Evolutionary conservation across 1,139 yeast species (phyloP).

Genomic region (Yamadazyma buinensis): DNA sequence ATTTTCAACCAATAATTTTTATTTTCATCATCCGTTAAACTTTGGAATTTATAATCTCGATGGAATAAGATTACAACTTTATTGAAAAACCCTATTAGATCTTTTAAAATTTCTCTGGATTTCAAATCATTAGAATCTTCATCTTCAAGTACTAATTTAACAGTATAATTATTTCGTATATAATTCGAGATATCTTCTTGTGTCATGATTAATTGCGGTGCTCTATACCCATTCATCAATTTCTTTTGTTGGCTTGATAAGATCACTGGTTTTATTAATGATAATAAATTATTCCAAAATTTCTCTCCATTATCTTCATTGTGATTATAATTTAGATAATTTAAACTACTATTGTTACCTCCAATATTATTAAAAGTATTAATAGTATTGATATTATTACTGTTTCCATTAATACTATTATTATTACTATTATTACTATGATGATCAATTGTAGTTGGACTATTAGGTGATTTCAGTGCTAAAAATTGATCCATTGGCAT

Average conservation of each 20-base stretch:
- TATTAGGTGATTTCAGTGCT: constrained; percentile 14
- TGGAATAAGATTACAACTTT: constrained; percentile 22
- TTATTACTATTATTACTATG: constrained; percentile 1
- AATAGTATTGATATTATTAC: constrained; percentile 1
- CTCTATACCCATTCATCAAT: constrained; percentile 11
- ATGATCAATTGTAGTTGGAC: constrained; percentile 3
- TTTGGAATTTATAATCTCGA: constrained; percentile 17
- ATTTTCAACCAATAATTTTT: constrained; percentile 20
- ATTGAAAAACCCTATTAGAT: constrained; percentile 24
- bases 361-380: neutral
- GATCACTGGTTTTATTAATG: constrained; percentile 15
- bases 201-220: constrained; percentile 17
- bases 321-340: too few species aligned
- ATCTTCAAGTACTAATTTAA: constrained; percentile 3
- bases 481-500: constrained; percentile 41
- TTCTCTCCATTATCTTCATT: constrained; percentile 14
- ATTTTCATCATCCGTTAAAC: constrained; percentile 6
- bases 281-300: constrained; percentile 23
- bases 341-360: neutral
- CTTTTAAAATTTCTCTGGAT: constrained; percentile 29
- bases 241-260: constrained; percentile 13
- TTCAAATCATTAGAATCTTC: constrained; percentile 27
- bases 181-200: constrained; percentile 30
- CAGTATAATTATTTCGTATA: constrained; percentile 22
- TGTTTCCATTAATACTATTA: neutral